Evolutionary conservation across 2,329 filamentous ascomycete species (phyloP).

Genomic region (Aspergillus phoenicis): DNA sequence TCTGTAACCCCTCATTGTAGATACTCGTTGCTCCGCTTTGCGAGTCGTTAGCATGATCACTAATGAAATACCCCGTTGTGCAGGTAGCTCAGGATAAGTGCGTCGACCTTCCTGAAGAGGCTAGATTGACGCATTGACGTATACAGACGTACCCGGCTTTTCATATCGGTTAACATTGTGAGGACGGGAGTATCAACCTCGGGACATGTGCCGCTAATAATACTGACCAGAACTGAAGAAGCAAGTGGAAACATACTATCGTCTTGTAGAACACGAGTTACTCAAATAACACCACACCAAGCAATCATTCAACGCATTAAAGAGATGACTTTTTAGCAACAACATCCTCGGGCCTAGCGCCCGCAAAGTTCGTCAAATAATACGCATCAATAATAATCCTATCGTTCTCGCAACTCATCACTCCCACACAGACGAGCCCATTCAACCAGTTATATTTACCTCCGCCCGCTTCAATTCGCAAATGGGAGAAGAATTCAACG

Average conservation of each 20-base stretch:
- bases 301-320: neutral
- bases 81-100: neutral
- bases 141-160: neutral
- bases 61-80: neutral
- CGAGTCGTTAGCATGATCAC: neutral
- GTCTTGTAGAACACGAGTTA: no score
- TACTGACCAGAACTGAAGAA: neutral
- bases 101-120: neutral
- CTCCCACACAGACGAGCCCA: constrained; percentile 28
- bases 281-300: neutral
- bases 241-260: neutral
- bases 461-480: constrained; percentile 25
- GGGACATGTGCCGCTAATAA: neutral
- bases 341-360: constrained; percentile 24
- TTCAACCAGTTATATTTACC: constrained; percentile 31
- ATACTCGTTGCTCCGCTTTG: neutral
- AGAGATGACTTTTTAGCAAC: constrained; percentile 10
- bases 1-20: neutral
- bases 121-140: neutral
- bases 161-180: neutral
- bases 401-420: constrained; percentile 26
- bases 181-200: neutral
- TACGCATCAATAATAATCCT: constrained; percentile 30
- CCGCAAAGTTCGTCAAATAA: constrained; percentile 27
- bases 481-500: constrained; percentile 31